Evolutionary conservation across 2,329 filamentous ascomycete species (phyloP), one percentile per base, ranked within the genome.

Genomic region (Exophiala lecanii-corni): DNA sequence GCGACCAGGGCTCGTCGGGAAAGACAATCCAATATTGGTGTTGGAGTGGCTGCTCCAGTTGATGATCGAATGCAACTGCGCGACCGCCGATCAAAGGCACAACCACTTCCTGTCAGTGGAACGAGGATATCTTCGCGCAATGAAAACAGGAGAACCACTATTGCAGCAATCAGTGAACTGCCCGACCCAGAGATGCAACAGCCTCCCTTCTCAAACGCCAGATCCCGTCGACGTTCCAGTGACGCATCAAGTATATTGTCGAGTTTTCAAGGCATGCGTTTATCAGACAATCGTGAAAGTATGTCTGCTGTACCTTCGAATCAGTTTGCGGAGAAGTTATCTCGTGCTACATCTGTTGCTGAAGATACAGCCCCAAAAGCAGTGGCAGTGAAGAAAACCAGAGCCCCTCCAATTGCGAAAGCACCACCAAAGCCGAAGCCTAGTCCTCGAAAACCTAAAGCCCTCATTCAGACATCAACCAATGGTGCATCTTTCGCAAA

Each of bases 31-130:
- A 62, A 70, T 7, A 65, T 74, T 20, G 71, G 63, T 12, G 57
- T 63, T n/a, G 59, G 66, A 10, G 53, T 65, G 7, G 63, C 67
- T 2, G 62, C 70, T 9, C 23, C 23, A 12, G 12, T 12, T 26
- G 72, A 78, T 9, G 70, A 71, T 67, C 30, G 75, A 73, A 85
- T 84, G 76, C 81, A 87, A 49, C 69, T 92, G 40, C 78, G 89
- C 21, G 81, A 83, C 43, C 78, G 87, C 48, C 88, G 83, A 59
- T 58, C 68, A 9, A 74, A 69, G 47, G 57, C 61, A 1, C 59
- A 63, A 1, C 51, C 57, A 2, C 68, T 69, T n/a, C 70, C 74
- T 7, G 68, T 72, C n/a, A 71, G 73, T 2, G 72, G 75, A 9
- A 74, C 75, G 37, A 72, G 72, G 26, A 68, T 72, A 15, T 56